Evolutionary conservation across 306 rosid genomes (phyloP), one percentile per base, ranked within the genome.

Genomic region (Macrotyloma uniflorum): DNA sequence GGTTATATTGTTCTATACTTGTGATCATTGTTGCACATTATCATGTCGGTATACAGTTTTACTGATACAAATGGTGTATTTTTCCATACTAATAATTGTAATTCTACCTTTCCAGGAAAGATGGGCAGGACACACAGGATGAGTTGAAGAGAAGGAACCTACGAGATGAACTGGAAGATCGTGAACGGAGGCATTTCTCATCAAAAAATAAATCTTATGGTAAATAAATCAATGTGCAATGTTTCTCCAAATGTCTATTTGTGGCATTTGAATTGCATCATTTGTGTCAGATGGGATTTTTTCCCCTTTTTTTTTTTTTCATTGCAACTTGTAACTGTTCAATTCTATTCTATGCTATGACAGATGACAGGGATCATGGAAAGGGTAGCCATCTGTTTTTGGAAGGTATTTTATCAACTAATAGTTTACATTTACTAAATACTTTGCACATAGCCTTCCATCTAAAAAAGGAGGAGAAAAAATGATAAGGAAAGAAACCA

Each of bases 361-460:
- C 89, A 95, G 98, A 95, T 91, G 98, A 92, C 67, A 82, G 98
- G 83, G 98, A 93, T 75, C 92, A 87, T 58, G 93, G 96, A 84
- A 91, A 80, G 82, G 86, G 93, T 49, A 81, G 86, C 81, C 92
- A 90, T 82, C 86, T 91, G 63, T 76, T 91, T 67, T 74, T 90
- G 82, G 98, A 92, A 92, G 98, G 97, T 94, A 82, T 26, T 50
- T 36, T 69, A 43, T 79, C 61, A 57, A 36, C 42, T 47, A 20
- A 20, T 40, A 54, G 28, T 35, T 14, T 63, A n/a, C 32, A 10
- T 69, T n/a, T 28, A 49, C 55, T 75, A 23, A 24, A 54, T 65
- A 75, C 42, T 71, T 73, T 70, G 70, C 6, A 45, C 38, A 58
- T 38, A 54, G 8, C 35, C 45, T 64, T n/a, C 55, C 40, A 70